Evolutionary conservation across 352 stramenopile species (phyloP).

Genomic region (Pythium chondricola): DNA sequence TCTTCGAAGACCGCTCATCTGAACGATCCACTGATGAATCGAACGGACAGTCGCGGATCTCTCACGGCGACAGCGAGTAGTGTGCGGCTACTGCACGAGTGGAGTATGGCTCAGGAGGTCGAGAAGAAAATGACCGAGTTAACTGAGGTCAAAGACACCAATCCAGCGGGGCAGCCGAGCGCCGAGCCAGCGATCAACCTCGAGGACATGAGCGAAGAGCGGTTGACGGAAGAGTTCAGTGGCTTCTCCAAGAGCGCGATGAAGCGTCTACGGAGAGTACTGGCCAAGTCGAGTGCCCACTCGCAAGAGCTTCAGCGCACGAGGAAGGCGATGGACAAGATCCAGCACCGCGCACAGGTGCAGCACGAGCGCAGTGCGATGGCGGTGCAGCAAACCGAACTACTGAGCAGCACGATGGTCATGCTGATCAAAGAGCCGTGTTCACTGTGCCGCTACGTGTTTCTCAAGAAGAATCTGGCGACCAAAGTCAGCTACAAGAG

Average conservation of each 20-base stretch:
- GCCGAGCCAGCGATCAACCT: slow-evolving; percentile 21
- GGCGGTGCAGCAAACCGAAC: slow-evolving; percentile 32
- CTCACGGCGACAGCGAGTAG: no score
- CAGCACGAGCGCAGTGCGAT: slow-evolving; percentile 28
- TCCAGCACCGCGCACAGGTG: slow-evolving; percentile 34
- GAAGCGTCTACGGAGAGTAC: slow-evolving; percentile 52
- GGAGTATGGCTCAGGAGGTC: no score
- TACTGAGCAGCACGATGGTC: slow-evolving; percentile 47
- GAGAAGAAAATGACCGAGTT: background rate
- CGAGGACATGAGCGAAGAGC: slow-evolving; percentile 56
- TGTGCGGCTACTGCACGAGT: no score
- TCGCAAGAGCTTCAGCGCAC: slow-evolving; percentile 51
- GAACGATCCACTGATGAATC: no score
- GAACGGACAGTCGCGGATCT: no score
- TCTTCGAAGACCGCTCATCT: no score
- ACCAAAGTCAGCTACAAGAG: slow-evolving; percentile 62
- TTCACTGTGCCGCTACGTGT: slow-evolving; percentile 46
- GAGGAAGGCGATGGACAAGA: slow-evolving; percentile 45
- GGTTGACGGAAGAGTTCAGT: slow-evolving; percentile 36
- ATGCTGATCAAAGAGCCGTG: slow-evolving; percentile 46
- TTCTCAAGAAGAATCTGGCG: slow-evolving; percentile 46
- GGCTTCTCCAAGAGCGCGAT: slow-evolving; percentile 42
- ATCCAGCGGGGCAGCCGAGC: background rate
- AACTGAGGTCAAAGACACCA: slow-evolving; percentile 3
- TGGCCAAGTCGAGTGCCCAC: slow-evolving; percentile 48